A percentile compares a stretch with the other conserved stretches of the same genome.
phyloP scores from a whole-genome alignment of 805 yeast species.

The Candida succiphila region DNA sequence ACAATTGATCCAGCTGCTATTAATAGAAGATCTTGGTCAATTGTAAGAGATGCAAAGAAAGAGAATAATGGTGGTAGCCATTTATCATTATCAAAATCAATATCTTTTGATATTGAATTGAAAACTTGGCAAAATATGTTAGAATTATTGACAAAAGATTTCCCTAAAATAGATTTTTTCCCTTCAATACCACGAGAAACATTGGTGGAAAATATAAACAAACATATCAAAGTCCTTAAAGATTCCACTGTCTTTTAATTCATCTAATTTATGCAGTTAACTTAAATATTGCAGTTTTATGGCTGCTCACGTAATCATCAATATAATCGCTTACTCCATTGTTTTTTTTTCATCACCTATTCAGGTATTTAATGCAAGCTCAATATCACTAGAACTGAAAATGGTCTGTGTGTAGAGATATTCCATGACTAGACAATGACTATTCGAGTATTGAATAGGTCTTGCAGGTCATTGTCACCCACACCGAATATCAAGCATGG shows the following conservation, averaged over 20 bases:
- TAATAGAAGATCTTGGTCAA: slow-evolving; percentile 16
- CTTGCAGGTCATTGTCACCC: no score
- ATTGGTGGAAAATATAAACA: neutral
- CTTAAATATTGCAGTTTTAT: no score
- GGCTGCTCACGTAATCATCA: neutral
- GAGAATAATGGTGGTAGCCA: slow-evolving; percentile 14
- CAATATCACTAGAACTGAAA: no score
- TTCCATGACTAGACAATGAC: no score
- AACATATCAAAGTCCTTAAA: neutral
- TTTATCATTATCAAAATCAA: neutral
- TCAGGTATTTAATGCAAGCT: no score
- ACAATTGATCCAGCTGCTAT: slow-evolving; percentile 10
- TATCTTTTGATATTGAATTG: slow-evolving; percentile 16
- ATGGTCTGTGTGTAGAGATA: no score
- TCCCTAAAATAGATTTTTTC: neutral
- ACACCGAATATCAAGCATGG: no score
- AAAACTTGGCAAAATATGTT: slow-evolving; percentile 14
- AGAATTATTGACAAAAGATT: neutral
- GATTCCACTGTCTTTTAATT: no score
- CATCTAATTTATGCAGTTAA: neutral
- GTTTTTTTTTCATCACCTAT: no score
- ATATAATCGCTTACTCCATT: no score
- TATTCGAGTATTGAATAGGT: no score
- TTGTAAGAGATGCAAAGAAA: slow-evolving; percentile 20
- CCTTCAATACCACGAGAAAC: neutral